phyloP scores from a whole-genome alignment of 2,329 filamentous ascomycete species.

The Trichoderma oligosporum region DNA sequence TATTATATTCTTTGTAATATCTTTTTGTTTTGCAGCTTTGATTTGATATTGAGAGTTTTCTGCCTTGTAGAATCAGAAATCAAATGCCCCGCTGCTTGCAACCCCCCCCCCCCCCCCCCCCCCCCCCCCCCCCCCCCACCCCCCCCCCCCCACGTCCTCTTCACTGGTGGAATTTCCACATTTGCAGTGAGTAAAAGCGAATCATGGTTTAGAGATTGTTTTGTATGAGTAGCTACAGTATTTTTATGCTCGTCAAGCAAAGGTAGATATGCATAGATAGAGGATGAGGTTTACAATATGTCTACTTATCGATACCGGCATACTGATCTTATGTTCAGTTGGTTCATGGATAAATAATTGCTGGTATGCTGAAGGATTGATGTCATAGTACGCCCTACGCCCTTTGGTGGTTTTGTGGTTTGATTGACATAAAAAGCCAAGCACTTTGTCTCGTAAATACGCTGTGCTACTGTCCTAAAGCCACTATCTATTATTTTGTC shows the following conservation, averaged over 20 bases:
- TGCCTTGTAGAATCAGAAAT: not conserved
- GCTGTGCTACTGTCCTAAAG: not conserved
- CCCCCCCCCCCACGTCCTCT: constrained; percentile 4
- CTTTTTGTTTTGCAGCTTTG: not conserved
- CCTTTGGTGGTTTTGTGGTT: no score
- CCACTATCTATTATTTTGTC: constrained; percentile 6
- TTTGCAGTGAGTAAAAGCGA: not conserved
- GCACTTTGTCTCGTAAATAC: not conserved
- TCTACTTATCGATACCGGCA: no score
- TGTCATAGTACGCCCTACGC: not conserved
- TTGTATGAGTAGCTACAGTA: no score
- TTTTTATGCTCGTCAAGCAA: no score
- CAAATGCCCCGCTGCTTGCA: constrained; percentile 4
- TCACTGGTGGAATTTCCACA: constrained; percentile 2
- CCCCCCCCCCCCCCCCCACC: no score
- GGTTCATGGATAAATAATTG: no score
- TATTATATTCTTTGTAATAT: no score
- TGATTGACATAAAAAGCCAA: not conserved
- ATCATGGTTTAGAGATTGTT: not conserved
- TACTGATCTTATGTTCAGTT: no score
- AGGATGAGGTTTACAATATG: no score
- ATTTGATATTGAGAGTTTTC: not conserved
- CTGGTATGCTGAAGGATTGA: not conserved
- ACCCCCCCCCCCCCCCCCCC: no score
- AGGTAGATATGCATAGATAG: no score